These are phyloP conservation scores for Cadophora gregata DNA, from an alignment of 2,329 filamentous ascomycete genomes.

Conservation along the genomic window DNA sequence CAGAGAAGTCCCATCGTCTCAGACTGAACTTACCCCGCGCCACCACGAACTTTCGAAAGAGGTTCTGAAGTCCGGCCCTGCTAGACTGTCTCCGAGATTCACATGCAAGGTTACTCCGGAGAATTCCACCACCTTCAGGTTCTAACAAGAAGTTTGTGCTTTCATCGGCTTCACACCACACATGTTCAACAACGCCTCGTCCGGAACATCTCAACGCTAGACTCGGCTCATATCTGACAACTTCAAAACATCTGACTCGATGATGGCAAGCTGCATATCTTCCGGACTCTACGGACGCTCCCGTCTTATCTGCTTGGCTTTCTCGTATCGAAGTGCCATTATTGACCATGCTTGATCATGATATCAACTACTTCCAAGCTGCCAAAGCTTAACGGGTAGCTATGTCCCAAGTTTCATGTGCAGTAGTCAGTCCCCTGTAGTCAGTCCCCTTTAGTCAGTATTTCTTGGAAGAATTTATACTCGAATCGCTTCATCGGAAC, in stretches of 20 bases:
- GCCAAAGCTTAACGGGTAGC: constrained; percentile 2
- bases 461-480: too few species aligned
- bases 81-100: constrained; percentile 1
- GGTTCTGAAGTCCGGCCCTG: constrained; percentile 1
- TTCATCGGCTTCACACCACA: neutral
- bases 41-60: constrained; percentile 7
- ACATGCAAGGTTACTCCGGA: constrained; percentile 8
- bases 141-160: neutral
- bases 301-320: constrained; percentile 10
- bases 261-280: constrained; percentile 6
- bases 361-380: neutral
- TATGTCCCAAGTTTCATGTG: neutral
- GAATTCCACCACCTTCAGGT: neutral
- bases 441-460: neutral
- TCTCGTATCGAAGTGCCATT: neutral
- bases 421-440: too few species aligned
- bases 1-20: neutral
- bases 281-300: constrained; percentile 7
- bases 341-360: neutral
- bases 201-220: constrained; percentile 1
- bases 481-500: neutral
- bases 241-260: neutral
- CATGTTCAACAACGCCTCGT: neutral
- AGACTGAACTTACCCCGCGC: constrained; percentile 8
- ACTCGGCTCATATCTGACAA: constrained; percentile 7